Conservation (phyloP, 2,329 filamentous ascomycete species). For the Trematosphaeria pertusa region DNA sequence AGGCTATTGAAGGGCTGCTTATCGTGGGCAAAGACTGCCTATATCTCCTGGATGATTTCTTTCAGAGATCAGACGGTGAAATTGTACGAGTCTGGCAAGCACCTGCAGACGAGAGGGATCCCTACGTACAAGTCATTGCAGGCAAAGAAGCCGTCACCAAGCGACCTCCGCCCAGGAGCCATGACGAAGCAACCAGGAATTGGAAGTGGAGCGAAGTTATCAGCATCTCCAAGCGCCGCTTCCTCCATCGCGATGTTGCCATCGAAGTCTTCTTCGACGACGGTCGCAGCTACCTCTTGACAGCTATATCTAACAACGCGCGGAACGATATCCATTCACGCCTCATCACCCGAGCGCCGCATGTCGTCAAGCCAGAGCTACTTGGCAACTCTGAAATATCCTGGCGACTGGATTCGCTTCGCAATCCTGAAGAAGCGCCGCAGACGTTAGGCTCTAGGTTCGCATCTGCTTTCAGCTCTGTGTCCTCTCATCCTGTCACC, state of each 20-base stretch:
- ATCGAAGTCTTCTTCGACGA: slow-evolving; percentile 99
- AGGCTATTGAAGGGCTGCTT: slow-evolving; percentile 90
- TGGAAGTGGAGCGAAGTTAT: slow-evolving; percentile 97
- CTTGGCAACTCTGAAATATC: slow-evolving; percentile 82
- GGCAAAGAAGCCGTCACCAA: slow-evolving; percentile 71
- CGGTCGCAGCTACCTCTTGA: slow-evolving; percentile 91
- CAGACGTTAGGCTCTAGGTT: slow-evolving; percentile 84
- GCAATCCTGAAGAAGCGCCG: slow-evolving; percentile 68
- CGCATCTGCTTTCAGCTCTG: slow-evolving; percentile 87
- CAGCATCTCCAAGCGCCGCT: slow-evolving; percentile 93
- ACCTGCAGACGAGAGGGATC: slow-evolving; percentile 88
- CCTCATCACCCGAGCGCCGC: slow-evolving; percentile 79
- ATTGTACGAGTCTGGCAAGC: slow-evolving; percentile 98
- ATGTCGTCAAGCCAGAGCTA: slow-evolving; percentile 73
- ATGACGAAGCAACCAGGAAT: slow-evolving; percentile 77
- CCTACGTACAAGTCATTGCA: slow-evolving; percentile 92
- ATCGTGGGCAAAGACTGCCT: slow-evolving; percentile 91
- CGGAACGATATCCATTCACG: slow-evolving; percentile 83
- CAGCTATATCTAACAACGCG: slow-evolving; percentile 73
- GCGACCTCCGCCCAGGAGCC: slow-evolving; percentile 37
- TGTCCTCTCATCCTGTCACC: slow-evolving; percentile 82
- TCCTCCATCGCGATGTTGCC: slow-evolving; percentile 92
- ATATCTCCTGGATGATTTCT: slow-evolving; percentile 96
- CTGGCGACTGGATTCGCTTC: slow-evolving; percentile 89
- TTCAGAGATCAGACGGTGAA: slow-evolving; percentile 92